Evolutionary conservation across 2,329 filamentous ascomycete genomes (phyloP), one percentile per base, ranked within the genome.

Genomic region (Fusarium circinatum): DNA sequence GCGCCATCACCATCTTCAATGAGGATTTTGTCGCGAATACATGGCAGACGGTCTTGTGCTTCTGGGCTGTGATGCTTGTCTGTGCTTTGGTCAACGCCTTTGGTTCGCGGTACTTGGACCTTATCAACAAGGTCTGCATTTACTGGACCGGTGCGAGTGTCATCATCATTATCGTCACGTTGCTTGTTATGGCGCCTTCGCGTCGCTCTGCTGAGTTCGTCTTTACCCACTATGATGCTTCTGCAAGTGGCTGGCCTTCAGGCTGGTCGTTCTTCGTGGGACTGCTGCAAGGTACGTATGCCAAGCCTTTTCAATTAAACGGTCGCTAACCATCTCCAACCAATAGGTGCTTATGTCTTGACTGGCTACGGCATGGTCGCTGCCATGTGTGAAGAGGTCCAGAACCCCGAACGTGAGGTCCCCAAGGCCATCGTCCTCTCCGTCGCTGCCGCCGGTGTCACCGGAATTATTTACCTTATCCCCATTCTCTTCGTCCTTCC

Each of bases 401-500:
- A 89, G 41, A 85, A 89, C 69, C 86, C 89, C 3, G 84, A 90
- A 22, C 84, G 89, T 10, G 86, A 92, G 73, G 91, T 91, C 2
- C 91, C 91, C 28, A 88, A 87, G 74, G 91, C 92, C 75, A 92
- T 93, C 86, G 86, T 93, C 42, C 88, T 88, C 67, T 92, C 90
- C 70, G 90, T 93, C 51, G 81, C 83, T 38, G 92, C 92, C 42
- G 91, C 91, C 44, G 89, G 89, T 48, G 81, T 89, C 54, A 93
- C 91, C 4, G 91, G 91, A 38, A 86, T 84, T 72, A 64, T 84
- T 73, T 95, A 93, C 80, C 81, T 95, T 20, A 89, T 95, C 48
- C 92, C 93, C 0, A 87, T 96, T 71, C 86, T 95, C 32, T 95
- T 95, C 80, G 91, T 94, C 41, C 85, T 95, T 34, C 93, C 93